Evolutionary conservation across 2,329 filamentous ascomycete genomes (phyloP), one percentile per base, ranked within the genome.

Genomic region (Ophiostoma angusticollis): DNA sequence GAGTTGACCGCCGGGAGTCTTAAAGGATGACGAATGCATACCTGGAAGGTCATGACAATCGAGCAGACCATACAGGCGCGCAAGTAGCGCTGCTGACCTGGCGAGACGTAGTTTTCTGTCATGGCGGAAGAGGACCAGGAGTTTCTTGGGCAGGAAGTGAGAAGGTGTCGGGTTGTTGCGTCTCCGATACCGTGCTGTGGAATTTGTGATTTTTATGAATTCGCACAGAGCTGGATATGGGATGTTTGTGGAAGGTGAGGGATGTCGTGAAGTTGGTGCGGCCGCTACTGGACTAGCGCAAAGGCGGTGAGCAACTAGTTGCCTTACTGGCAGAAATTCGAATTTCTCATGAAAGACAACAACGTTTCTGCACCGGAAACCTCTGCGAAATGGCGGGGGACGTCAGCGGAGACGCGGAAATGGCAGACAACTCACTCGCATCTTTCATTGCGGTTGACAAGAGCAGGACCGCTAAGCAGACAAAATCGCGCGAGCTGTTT

Each of bases 41-140:
- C 82, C 49, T 70, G 70, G 54, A 80, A 77, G 45, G 83, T 80
- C 68, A 89, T 85, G 48, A 96, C 84, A 56, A 96, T 82, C 39
- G 85, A 89, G 74, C 91, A 98, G 51, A 96, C 85, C 86, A 98
- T 95, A 70, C 91, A 98, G 54, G 91, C 91, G 62, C 91, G 87
- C 50, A 93, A 74, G 58, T 84, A 79, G 62, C 87, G 84, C 65
- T 81, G 78, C 62, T 91, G 83, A 57, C 68, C 71, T 6, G 82
- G 72, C 13, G 81, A 64, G 45, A 86, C 79, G 58, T 76, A 86
- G 58, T 77, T 80, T 42, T 65, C 57, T 11, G 62, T 60, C 64
- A 67, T 68, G 40, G 25, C 45, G 31, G 33, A n/a, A 14, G 24
- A 38, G 1, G 18, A 13, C 6, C 6, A 12, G 18, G 18, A 5